Evolutionary conservation across 2,329 filamentous ascomycete species (phyloP), one percentile per base, ranked within the genome.

Genomic region (Fusarium kyushuense): DNA sequence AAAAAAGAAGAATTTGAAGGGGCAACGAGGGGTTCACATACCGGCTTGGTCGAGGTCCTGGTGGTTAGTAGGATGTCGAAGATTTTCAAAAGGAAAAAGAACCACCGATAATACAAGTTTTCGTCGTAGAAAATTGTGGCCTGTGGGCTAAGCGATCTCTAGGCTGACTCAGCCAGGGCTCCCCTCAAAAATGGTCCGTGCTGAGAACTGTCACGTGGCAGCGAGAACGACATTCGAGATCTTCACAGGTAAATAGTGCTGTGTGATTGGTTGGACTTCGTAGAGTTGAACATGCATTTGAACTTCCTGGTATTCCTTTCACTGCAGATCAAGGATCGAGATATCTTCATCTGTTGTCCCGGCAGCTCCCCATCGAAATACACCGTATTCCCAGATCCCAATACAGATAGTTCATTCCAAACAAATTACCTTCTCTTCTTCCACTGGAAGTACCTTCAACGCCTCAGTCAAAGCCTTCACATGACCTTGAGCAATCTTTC

Each of bases 1-100:
- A 43, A 35, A 32, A 51, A 42, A 47, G 29, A 21, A 43, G 35
- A 43, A 35, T 42, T 12, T 40, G 51, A 25, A 25, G 29, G 23
- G 38, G 59, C 48, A 54, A 36, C 53, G 62, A 57, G 61, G 6
- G 19, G 58, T 47, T 49, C 54, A 80, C 79, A 64, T 74, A 80
- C 79, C 79, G 77, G 77, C 72, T 79, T 76, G 65, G 74, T 72
- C 74, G 72, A 72, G 69, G 74, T 78, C 76, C 78, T 79, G 76
- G 73, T 68, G 67, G 78, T 80, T 80, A 79, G 78, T 79, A 74
- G 67, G 69, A 74, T 72, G 69, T 77, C 74, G 65, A 62, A 56
- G 48, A 55, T 62, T 62, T 62, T 62, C 58, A 62, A 53, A 41
- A 60, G 30, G 58, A 35, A 41, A 62, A 62, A 35, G 56, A 62